phyloP scores from a whole-genome alignment of 345 rosid species.

The Geranium rotundifolium region DNA sequence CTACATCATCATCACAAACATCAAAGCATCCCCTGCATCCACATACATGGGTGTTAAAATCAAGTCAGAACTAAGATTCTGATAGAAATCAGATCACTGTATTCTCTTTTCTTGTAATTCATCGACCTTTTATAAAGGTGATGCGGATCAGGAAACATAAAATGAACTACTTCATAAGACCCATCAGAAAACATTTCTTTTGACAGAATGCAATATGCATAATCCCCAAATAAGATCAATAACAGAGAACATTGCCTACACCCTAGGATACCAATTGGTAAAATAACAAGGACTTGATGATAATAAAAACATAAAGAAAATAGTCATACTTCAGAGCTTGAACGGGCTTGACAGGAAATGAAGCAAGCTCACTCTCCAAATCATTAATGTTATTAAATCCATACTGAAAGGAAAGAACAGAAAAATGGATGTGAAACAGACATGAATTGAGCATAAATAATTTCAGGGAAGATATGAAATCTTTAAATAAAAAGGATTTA shows the following conservation, averaged over 20 bases:
- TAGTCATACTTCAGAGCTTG: constrained; percentile 61
- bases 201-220: neutral
- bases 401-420: constrained; percentile 41
- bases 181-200: neutral
- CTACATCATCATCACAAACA: constrained; percentile 53
- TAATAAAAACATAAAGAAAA: neutral
- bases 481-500: neutral
- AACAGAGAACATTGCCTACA: neutral
- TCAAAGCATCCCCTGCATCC: constrained; percentile 81
- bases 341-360: constrained; percentile 79
- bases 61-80: neutral
- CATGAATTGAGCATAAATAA: constrained; percentile 4
- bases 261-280: neutral
- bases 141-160: neutral
- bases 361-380: constrained; percentile 66
- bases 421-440: constrained; percentile 10
- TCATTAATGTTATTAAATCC: constrained; percentile 43
- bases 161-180: neutral
- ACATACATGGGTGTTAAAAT: neutral
- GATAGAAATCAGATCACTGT: neutral
- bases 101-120: neutral
- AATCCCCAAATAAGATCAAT: neutral
- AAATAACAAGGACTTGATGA: neutral
- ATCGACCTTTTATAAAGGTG: neutral
- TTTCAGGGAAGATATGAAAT: constrained; percentile 4